Evolutionary conservation across 1,284 basidiomycete species (phyloP), one percentile per base, ranked within the genome.

Genomic region (Puccinia sorghi): DNA sequence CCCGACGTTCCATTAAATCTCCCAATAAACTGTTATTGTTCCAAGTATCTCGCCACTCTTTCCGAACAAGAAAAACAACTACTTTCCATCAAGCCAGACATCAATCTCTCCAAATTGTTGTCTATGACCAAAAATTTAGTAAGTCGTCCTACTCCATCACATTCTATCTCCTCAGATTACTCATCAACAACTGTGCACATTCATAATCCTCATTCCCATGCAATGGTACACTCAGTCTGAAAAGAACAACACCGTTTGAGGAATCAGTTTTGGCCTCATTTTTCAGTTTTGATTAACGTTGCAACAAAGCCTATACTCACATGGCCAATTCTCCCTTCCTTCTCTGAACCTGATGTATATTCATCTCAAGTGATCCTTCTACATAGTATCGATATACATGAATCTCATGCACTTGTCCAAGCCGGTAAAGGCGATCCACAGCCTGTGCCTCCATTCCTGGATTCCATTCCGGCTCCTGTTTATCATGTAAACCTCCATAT

Each of bases 291-390:
- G 32, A 32, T 32, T 2, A 32, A 32, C 2, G 32, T 32, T 32
- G 1, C 17, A 39, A 11, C 22, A 17, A 12, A 32, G 48, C 8
- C 12, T 20, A 27, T 12, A 69, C 25, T 22, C 17, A 69, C 4
- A 69, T 2, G 25, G 66, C 66, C 46, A 69, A 50, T 32, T 69
- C 46, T 15, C 13, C 43, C 27, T 69, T 69, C 7, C 48, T 27
- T n/a, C 25, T 50, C 66, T 69, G 66, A 48, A 69, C 27, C n/a
- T 69, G 66, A 37, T 69, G 27, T 50, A 69, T 69, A 69, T 69
- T 69, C 66, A 69, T 69, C 66, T 69, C 48, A 8, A 69, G 41
- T 27, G 48, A 25, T 12, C 66, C 48, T 3, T 37, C 11, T 32
- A 69, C 25, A 32, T 52, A 32, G 66, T 69, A 69, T 37, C 25